phyloP scores from a whole-genome alignment of 2,329 filamentous ascomycete species.

The Phyllosticta citrichinensis region DNA sequence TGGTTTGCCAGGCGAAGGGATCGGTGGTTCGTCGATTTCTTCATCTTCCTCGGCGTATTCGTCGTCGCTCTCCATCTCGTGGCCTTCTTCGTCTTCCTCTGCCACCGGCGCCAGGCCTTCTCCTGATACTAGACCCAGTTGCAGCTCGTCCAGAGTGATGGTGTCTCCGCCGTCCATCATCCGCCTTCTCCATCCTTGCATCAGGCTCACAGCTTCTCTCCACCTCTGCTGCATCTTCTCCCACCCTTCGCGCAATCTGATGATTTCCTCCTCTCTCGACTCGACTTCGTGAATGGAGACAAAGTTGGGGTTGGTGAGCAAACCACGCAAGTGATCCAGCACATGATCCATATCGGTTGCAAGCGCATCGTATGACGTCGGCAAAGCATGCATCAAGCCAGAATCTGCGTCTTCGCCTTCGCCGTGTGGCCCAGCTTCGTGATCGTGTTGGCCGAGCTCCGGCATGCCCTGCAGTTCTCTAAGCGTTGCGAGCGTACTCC shows the following conservation, averaged over 20 bases:
- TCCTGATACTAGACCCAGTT: slow-evolving; percentile 52
- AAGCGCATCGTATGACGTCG: slow-evolving; percentile 58
- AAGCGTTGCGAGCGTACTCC: slow-evolving; percentile 60
- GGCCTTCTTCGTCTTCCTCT: slow-evolving; percentile 21
- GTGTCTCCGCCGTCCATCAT: slow-evolving; percentile 63
- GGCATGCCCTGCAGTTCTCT: slow-evolving; percentile 51
- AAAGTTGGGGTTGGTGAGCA: slow-evolving; percentile 92
- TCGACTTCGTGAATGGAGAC: slow-evolving; percentile 92
- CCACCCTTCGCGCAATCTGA: slow-evolving; percentile 72
- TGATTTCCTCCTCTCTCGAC: slow-evolving; percentile 84
- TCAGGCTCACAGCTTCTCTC: slow-evolving; percentile 80
- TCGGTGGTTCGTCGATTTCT: slow-evolving; percentile 13
- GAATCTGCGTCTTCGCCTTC: slow-evolving; percentile 19
- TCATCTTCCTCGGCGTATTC: slow-evolving; percentile 14
- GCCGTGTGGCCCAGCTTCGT: slow-evolving; percentile 21
- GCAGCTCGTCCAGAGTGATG: slow-evolving; percentile 51
- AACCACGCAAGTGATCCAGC: slow-evolving; percentile 67
- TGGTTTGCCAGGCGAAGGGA: slow-evolving; percentile 17
- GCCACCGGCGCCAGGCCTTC: slow-evolving; percentile 31
- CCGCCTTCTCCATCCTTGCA: slow-evolving; percentile 82
- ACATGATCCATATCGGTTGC: slow-evolving; percentile 65
- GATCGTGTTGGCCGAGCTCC: slow-evolving; percentile 22
- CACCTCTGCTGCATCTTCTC: slow-evolving; percentile 88
- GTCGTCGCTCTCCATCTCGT: slow-evolving; percentile 19
- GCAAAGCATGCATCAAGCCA: slow-evolving; percentile 35